Percentiles rank a stretch among this genome's conserved stretches.
These are phyloP conservation scores for Aspergillus novofumigatus DNA, from an alignment of 2,329 filamentous ascomycete genomes.

Conservation along the genomic window DNA sequence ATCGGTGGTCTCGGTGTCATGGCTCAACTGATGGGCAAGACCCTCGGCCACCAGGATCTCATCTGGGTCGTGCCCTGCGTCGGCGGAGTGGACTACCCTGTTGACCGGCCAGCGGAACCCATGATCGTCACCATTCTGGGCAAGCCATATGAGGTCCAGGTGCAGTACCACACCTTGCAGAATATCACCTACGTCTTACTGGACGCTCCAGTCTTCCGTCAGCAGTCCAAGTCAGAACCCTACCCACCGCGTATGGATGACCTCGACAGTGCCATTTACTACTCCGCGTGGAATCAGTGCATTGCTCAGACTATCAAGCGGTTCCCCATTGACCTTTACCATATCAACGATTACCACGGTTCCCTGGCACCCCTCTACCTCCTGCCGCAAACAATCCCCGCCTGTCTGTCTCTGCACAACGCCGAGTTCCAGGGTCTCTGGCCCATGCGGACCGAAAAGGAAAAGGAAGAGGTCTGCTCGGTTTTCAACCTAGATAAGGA, in stretches of 20 bases:
- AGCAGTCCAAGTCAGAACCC: conserved; percentile 59
- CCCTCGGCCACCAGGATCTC: conserved; percentile 60
- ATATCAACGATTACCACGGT: conserved; percentile 64
- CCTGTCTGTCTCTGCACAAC: conserved; percentile 63
- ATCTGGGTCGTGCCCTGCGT: conserved; percentile 63
- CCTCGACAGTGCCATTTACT: conserved; percentile 63
- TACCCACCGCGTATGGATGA: conserved; percentile 68
- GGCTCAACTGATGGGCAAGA: conserved; percentile 65
- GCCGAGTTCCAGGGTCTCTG: conserved; percentile 67
- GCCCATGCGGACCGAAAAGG: conserved; percentile 61
- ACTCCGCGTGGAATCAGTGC: conserved; percentile 67
- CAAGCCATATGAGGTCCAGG: conserved; percentile 56
- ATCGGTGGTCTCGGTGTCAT: conserved; percentile 68
- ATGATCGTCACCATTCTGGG: conserved; percentile 61
- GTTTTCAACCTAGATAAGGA: conserved; percentile 60
- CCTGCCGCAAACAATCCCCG: conserved; percentile 58
- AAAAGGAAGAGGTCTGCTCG: conserved; percentile 59
- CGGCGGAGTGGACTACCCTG: conserved; percentile 60
- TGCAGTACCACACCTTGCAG: conserved; percentile 59
- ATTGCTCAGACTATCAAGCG: conserved; percentile 61
- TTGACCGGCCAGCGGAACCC: conserved; percentile 55
- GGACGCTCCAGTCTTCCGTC: conserved; percentile 63
- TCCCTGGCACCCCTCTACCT: conserved; percentile 61
- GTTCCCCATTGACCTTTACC: conserved; percentile 60
- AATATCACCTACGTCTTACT: conserved; percentile 67